Evolutionary conservation across 768 basidiomycete genomes (phyloP).

Genomic region (Boletellus ananiceps): DNA sequence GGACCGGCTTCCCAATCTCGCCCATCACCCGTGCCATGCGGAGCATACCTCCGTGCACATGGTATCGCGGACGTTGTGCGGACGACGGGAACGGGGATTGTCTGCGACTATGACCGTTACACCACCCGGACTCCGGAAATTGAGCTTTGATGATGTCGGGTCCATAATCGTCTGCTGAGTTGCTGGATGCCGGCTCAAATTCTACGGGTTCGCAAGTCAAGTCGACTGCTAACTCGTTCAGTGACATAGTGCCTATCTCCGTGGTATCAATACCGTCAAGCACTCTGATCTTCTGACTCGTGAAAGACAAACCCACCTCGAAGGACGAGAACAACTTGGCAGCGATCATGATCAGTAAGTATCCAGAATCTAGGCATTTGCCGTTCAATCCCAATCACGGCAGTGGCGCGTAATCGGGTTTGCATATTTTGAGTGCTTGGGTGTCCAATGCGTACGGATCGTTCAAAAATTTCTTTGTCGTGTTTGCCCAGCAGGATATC

Average conservation of each 20-base stretch:
- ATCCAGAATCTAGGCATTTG: slow-evolving; percentile 86
- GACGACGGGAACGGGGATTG: slow-evolving; percentile 22
- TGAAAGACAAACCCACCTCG: slow-evolving; percentile 40
- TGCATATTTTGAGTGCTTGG: slow-evolving; percentile 19
- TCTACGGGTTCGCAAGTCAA: slow-evolving; percentile 73
- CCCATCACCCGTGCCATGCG: slow-evolving; percentile 81
- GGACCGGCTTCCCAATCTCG: slow-evolving; percentile 67
- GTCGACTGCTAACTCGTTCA: slow-evolving; percentile 85
- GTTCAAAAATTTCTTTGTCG: slow-evolving; percentile 78
- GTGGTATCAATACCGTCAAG: slow-evolving; percentile 1
- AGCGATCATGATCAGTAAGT: slow-evolving; percentile 71
- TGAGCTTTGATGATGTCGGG: slow-evolving; percentile 33
- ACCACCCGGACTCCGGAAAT: slow-evolving; percentile 33
- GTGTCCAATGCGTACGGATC: slow-evolving; percentile 38
- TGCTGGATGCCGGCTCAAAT: slow-evolving; percentile 52
- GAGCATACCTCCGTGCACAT: slow-evolving; percentile 79
- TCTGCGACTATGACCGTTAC: slow-evolving; percentile 16
- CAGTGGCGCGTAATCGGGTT: slow-evolving; percentile 49
- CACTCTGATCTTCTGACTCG: background rate
- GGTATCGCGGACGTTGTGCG: slow-evolving; percentile 36
- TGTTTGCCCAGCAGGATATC: slow-evolving; percentile 74
- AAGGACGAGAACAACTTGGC: slow-evolving; percentile 71
- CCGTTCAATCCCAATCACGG: slow-evolving; percentile 60
- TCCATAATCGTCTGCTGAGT: slow-evolving; percentile 23
- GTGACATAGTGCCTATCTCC: slow-evolving; percentile 67